Conservation (phyloP, 73 alveolate species). For the Paraurostyla sp. region DNA sequence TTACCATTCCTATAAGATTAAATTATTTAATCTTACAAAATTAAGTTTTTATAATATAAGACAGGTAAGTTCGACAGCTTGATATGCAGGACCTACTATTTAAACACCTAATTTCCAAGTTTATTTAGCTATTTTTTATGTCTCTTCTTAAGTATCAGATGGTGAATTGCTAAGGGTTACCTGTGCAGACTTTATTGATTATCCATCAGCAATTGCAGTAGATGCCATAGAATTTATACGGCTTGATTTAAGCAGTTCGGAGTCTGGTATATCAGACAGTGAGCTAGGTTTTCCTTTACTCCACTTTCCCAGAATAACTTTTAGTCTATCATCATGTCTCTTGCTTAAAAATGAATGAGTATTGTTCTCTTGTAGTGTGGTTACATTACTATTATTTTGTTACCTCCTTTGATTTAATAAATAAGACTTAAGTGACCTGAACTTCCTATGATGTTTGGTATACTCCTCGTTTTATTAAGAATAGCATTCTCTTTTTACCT, state of each 20-base stretch:
- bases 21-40: background rate
- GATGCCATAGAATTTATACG: too few species aligned
- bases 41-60: background rate
- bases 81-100: background rate
- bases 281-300: too few species aligned
- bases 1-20: slow-evolving; percentile 50
- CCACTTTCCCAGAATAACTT: too few species aligned
- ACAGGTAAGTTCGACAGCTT: background rate
- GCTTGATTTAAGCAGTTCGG: too few species aligned
- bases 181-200: too few species aligned
- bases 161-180: too few species aligned
- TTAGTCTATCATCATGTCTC: too few species aligned
- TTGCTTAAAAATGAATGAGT: too few species aligned
- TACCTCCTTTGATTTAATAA: background rate
- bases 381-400: too few species aligned
- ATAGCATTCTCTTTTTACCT: slow-evolving; percentile 52
- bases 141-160: background rate
- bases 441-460: background rate
- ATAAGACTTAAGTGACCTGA: background rate
- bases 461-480: background rate
- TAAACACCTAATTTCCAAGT: background rate
- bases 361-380: too few species aligned
- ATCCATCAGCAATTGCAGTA: too few species aligned
- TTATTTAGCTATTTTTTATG: background rate
- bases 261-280: too few species aligned